These are phyloP conservation scores for Serpula lacrymans DNA, from an alignment of 768 basidiomycete species.

Conservation along the genomic window DNA sequence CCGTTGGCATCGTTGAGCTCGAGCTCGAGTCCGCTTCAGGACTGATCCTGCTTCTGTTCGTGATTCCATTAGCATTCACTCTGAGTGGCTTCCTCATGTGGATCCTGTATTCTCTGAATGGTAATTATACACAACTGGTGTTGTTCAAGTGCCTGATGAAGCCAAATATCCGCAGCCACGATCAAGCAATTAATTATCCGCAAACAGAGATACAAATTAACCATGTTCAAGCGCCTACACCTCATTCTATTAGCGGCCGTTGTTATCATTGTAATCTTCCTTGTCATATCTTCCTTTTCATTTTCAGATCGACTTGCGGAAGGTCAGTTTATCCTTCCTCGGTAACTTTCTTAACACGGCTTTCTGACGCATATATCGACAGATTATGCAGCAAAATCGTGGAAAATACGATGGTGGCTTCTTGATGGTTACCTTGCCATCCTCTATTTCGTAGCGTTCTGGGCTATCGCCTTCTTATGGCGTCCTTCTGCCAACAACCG, in stretches of 20 bases:
- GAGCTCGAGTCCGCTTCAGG: conserved; percentile 89
- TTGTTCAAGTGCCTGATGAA: background rate
- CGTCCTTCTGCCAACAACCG: conserved; percentile 87
- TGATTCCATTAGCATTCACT: conserved; percentile 92
- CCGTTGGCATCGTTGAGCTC: conserved; percentile 91
- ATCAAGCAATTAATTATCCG: conserved; percentile 81
- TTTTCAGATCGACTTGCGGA: conserved; percentile 91
- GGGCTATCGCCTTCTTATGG: conserved; percentile 86
- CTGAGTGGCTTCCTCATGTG: conserved; percentile 95
- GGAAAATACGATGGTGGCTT: conserved; percentile 92
- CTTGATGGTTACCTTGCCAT: conserved; percentile 93
- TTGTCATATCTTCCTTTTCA: conserved; percentile 86
- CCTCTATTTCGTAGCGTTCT: conserved; percentile 81
- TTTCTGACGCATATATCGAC: conserved; percentile 1
- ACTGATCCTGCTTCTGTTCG: conserved; percentile 79
- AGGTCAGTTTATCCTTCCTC: conserved; percentile 47
- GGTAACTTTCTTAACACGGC: conserved; percentile 3
- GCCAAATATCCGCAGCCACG: conserved; percentile 54
- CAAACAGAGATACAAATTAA: conserved; percentile 82
- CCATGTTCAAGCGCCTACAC: conserved; percentile 87
- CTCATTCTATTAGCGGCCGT: conserved; percentile 82
- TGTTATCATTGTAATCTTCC: conserved; percentile 81
- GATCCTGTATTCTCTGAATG: conserved; percentile 90
- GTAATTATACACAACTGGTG: conserved; percentile 34
- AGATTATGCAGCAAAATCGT: conserved; percentile 92